Conservation (phyloP, 768 basidiomycete species). For the Lactifluus hygrophoroides region DNA sequence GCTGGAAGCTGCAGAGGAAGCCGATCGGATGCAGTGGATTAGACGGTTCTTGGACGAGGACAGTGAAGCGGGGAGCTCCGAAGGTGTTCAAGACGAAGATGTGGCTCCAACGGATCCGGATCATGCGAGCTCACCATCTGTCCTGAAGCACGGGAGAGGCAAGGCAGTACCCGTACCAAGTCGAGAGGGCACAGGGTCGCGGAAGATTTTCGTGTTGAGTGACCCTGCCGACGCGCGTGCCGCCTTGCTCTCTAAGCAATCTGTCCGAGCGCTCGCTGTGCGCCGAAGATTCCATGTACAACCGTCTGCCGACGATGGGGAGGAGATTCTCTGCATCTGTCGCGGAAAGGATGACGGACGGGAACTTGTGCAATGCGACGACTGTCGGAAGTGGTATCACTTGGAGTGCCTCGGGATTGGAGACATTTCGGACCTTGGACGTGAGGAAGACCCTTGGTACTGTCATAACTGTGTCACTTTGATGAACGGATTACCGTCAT, state of each 20-base stretch:
- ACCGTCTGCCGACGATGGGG: slow-evolving; percentile 34
- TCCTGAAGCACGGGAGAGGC: slow-evolving; percentile 40
- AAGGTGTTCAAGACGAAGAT: slow-evolving; percentile 29
- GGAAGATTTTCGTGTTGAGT: slow-evolving; percentile 39
- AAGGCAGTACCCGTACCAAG: slow-evolving; percentile 52
- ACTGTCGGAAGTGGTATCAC: slow-evolving; percentile 77
- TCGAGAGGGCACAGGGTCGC: slow-evolving; percentile 28
- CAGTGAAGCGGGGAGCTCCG: slow-evolving; percentile 44
- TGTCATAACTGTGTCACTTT: slow-evolving; percentile 45
- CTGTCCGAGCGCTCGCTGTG: slow-evolving; percentile 51
- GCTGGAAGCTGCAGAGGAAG: slow-evolving; percentile 43
- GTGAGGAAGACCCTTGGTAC: slow-evolving; percentile 76
- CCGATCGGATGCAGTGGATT: slow-evolving; percentile 55
- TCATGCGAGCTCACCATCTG: slow-evolving; percentile 24
- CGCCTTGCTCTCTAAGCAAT: slow-evolving; percentile 64
- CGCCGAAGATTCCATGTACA: slow-evolving; percentile 34
- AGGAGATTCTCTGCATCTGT: slow-evolving; percentile 57
- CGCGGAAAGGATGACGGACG: slow-evolving; percentile 58
- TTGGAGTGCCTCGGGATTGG: slow-evolving; percentile 69
- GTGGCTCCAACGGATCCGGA: slow-evolving; percentile 27
- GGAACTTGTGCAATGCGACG: slow-evolving; percentile 76
- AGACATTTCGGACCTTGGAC: slow-evolving; percentile 54
- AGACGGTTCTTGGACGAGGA: slow-evolving; percentile 67
- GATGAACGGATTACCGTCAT: slow-evolving; percentile 23
- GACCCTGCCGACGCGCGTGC: slow-evolving; percentile 73